Conservation (phyloP, 805 yeast species). For the Wickerhamiella azyma region DNA sequence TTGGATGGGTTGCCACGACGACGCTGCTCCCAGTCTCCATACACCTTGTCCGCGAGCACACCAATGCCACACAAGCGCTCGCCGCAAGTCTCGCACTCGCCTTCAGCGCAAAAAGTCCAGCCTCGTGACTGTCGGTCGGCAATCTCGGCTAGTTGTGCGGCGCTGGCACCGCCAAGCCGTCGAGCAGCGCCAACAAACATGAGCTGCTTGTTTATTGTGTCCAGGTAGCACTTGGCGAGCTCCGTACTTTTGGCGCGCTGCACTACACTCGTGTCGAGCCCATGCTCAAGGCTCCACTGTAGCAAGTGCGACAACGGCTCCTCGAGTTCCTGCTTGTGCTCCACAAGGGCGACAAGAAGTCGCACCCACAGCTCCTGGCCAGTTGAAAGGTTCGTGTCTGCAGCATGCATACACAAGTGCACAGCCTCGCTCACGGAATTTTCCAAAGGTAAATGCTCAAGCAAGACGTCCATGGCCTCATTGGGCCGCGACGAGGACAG, state of each 20-base stretch:
- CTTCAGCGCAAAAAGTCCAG: slow-evolving; percentile 40
- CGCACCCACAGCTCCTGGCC: slow-evolving; percentile 30
- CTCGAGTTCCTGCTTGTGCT: neutral
- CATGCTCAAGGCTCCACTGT: neutral
- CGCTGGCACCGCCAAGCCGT: neutral
- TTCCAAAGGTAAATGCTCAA: neutral
- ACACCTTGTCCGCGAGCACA: slow-evolving; percentile 35
- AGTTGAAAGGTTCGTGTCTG: slow-evolving; percentile 11
- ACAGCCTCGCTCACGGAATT: slow-evolving; percentile 17
- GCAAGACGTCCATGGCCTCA: neutral
- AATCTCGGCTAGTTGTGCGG: neutral
- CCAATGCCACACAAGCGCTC: slow-evolving; percentile 58
- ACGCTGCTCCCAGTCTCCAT: slow-evolving; percentile 20
- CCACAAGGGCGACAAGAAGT: slow-evolving; percentile 30
- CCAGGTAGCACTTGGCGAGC: neutral
- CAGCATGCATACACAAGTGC: slow-evolving; percentile 16
- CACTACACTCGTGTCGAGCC: neutral
- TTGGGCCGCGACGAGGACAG: neutral
- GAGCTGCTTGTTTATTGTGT: neutral
- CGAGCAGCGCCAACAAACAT: neutral
- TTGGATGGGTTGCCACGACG: neutral
- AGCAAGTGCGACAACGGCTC: slow-evolving; percentile 3
- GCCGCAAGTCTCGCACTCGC: slow-evolving; percentile 67
- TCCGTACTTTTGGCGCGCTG: neutral
- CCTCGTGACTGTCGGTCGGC: slow-evolving; percentile 35